These are phyloP conservation scores for Jamesozyma spencerorum DNA, from an alignment of 805 yeast genomes.

Conservation along the genomic window DNA sequence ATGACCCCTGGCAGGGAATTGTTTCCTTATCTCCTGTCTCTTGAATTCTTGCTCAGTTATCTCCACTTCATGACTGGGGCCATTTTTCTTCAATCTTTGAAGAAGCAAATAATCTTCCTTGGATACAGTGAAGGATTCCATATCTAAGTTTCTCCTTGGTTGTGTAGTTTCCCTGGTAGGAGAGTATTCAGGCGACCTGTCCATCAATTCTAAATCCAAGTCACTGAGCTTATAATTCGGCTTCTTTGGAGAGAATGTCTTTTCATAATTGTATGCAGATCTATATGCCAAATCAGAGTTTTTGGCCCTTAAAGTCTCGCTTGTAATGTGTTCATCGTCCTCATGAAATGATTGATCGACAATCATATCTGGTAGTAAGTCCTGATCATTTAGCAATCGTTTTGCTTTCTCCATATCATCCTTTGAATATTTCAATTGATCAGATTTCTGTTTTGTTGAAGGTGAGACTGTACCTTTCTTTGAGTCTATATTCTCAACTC, in stretches of 20 bases:
- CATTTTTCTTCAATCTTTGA: slow-evolving; percentile 13
- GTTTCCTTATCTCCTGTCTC: background rate
- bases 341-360: background rate
- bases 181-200: too few relatives aligned
- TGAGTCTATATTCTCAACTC: slow-evolving; percentile 22
- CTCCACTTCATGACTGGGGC: background rate
- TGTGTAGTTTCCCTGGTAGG: background rate
- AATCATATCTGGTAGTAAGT: background rate
- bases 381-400: background rate
- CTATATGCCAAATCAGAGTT: slow-evolving; percentile 13
- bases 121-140: slow-evolving; percentile 10
- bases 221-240: slow-evolving; percentile 5
- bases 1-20: slow-evolving; percentile 21
- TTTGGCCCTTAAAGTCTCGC: too few relatives aligned
- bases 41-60: background rate
- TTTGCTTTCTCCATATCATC: slow-evolving; percentile 3
- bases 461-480: background rate
- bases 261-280: slow-evolving; percentile 28
- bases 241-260: slow-evolving; percentile 22
- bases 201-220: slow-evolving; percentile 3
- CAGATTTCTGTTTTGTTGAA: background rate
- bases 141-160: background rate
- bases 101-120: slow-evolving; percentile 25
- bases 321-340: too few relatives aligned
- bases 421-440: background rate